These are phyloP conservation scores for Paralagenidium karlingii DNA, from an alignment of 352 stramenopile species.

Conservation along the genomic window DNA sequence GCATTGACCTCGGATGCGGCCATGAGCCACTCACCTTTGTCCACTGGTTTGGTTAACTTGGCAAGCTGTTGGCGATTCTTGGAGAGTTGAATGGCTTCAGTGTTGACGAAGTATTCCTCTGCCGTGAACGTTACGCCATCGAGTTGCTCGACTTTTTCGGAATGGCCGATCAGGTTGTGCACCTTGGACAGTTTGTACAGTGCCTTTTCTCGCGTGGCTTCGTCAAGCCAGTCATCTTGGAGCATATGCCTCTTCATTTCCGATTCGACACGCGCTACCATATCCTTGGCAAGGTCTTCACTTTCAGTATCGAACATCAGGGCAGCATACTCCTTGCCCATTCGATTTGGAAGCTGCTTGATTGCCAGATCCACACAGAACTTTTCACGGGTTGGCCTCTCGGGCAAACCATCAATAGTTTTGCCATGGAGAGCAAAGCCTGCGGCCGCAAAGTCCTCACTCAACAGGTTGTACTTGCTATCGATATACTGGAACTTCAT, in stretches of 20 bases:
- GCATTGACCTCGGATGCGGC: constrained; percentile 89
- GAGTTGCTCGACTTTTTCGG: constrained; percentile 19
- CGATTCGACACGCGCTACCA: constrained; percentile 79
- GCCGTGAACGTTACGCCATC: constrained; percentile 38
- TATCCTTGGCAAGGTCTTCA: constrained; percentile 65
- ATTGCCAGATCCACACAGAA: constrained; percentile 57
- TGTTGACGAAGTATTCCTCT: constrained; percentile 27
- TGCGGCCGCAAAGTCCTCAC: constrained; percentile 69
- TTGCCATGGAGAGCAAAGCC: constrained; percentile 84
- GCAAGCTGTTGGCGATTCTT: constrained; percentile 12
- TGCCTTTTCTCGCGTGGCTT: constrained; percentile 59
- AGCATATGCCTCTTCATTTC: constrained; percentile 64
- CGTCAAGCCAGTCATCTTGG: constrained; percentile 84
- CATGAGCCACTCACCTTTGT: constrained; percentile 83
- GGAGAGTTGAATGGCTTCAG: constrained; percentile 27
- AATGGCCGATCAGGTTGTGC: constrained; percentile 59
- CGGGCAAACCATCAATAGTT: constrained; percentile 65
- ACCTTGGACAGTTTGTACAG: constrained; percentile 83
- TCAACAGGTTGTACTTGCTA: constrained; percentile 17
- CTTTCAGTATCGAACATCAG: constrained; percentile 78
- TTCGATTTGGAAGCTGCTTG: constrained; percentile 32
- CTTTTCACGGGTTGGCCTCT: constrained; percentile 86
- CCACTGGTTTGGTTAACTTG: constrained; percentile 16
- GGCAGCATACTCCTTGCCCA: constrained; percentile 86
- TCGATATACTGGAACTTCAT: constrained; percentile 46